These are phyloP conservation scores for Teratosphaeria pseudoeucalypti DNA, from an alignment of 2,329 filamentous ascomycete genomes.

Conservation along the genomic window DNA sequence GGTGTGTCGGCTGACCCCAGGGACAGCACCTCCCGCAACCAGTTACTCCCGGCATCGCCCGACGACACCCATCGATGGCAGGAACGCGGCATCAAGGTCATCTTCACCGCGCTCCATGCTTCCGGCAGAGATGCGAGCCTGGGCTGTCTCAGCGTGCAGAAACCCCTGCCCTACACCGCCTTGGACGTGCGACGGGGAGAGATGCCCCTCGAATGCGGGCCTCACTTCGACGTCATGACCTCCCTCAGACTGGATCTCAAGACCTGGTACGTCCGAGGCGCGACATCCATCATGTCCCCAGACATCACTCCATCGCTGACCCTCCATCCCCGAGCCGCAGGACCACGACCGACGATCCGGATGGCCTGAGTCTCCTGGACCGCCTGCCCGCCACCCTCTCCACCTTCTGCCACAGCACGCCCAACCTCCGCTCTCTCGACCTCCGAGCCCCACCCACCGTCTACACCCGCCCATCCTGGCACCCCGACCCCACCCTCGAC, in stretches of 20 bases:
- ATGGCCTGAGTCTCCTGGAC: not conserved
- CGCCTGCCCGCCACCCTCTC: not conserved
- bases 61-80: not conserved
- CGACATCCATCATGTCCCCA: not conserved
- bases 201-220: not conserved
- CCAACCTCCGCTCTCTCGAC: not conserved
- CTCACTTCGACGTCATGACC: not conserved
- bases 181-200: not conserved
- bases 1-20: not conserved
- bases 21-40: not conserved
- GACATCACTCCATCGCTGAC: not conserved
- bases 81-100: not conserved
- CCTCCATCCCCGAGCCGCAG: not conserved
- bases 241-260: not conserved
- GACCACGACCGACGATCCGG: not conserved
- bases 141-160: not conserved
- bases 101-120: not conserved
- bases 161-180: not conserved
- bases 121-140: not conserved
- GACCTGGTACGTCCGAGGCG: not conserved
- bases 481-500: not conserved
- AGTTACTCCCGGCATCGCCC: not conserved
- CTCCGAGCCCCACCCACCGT: not conserved
- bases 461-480: not conserved
- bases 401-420: not conserved